These are phyloP conservation scores for Acacia melanoxylon DNA, from an alignment of 306 rosid genomes.

Conservation along the genomic window DNA sequence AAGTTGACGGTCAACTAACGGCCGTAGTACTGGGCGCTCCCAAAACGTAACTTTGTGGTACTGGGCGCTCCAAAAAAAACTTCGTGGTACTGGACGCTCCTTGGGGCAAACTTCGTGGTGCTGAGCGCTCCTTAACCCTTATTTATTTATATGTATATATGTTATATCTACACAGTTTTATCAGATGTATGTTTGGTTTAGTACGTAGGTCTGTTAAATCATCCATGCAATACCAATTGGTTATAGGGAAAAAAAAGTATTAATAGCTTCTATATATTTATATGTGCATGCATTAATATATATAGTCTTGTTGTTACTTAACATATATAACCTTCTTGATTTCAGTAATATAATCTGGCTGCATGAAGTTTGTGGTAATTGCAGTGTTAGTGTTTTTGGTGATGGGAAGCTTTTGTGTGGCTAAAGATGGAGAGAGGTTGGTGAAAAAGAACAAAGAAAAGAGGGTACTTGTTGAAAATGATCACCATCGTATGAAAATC, in stretches of 20 bases:
- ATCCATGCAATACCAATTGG: neutral
- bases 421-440: neutral
- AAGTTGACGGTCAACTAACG: too few species aligned
- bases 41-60: too few species aligned
- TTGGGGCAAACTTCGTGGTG: too few species aligned
- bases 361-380: conserved; percentile 30
- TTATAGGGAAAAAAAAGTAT: neutral
- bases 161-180: neutral
- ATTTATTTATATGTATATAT: too few species aligned
- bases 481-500: conserved; percentile 32
- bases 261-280: neutral
- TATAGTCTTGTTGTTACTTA: neutral
- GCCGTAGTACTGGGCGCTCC: too few species aligned
- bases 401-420: conserved; percentile 19
- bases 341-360: neutral
- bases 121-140: too few species aligned
- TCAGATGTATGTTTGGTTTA: neutral
- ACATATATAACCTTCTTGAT: neutral
- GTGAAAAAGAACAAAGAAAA: neutral
- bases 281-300: neutral
- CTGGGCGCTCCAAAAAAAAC: too few species aligned
- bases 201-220: neutral
- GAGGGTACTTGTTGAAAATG: neutral
- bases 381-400: conserved; percentile 10
- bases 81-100: too few species aligned